These are phyloP conservation scores for Exophiala calicioides DNA, from an alignment of 2,329 filamentous ascomycete genomes.

Conservation along the genomic window DNA sequence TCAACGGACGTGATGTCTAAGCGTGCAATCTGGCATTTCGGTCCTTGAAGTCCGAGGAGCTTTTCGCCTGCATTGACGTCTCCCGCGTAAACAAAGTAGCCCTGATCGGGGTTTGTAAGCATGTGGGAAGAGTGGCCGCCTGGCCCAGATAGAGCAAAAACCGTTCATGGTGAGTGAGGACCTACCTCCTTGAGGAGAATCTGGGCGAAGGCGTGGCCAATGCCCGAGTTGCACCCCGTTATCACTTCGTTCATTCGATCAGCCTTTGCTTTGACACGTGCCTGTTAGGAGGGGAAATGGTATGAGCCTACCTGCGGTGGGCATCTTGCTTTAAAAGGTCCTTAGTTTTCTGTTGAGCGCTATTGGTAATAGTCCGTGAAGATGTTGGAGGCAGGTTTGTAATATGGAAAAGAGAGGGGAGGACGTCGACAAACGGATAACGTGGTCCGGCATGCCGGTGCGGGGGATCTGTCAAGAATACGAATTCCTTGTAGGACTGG, in stretches of 20 bases:
- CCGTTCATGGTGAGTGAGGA: not conserved
- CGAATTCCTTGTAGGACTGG: no score
- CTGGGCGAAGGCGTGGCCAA: slow-evolving; percentile 40
- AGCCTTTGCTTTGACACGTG: no score
- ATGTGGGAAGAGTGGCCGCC: no score
- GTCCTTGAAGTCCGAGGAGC: slow-evolving; percentile 17
- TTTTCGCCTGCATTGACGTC: slow-evolving; percentile 24
- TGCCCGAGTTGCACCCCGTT: slow-evolving; percentile 46
- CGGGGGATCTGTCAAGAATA: no score
- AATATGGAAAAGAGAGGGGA: no score
- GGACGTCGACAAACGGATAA: no score
- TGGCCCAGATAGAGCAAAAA: not conserved
- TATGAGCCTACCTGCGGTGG: no score
- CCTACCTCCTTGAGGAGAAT: slow-evolving; percentile 30
- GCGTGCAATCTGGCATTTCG: slow-evolving; percentile 16
- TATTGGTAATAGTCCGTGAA: not conserved
- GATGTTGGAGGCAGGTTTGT: no score
- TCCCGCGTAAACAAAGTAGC: slow-evolving; percentile 31
- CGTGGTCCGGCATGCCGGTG: no score
- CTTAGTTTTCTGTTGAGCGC: no score
- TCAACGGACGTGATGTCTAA: slow-evolving; percentile 26
- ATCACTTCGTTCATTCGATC: slow-evolving; percentile 44
- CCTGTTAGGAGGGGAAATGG: no score
- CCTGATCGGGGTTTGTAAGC: slow-evolving; percentile 27
- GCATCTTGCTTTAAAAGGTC: no score